Conservation (phyloP, 176 grass and related monocot genomes). For the Sorghum bicolor region DNA sequence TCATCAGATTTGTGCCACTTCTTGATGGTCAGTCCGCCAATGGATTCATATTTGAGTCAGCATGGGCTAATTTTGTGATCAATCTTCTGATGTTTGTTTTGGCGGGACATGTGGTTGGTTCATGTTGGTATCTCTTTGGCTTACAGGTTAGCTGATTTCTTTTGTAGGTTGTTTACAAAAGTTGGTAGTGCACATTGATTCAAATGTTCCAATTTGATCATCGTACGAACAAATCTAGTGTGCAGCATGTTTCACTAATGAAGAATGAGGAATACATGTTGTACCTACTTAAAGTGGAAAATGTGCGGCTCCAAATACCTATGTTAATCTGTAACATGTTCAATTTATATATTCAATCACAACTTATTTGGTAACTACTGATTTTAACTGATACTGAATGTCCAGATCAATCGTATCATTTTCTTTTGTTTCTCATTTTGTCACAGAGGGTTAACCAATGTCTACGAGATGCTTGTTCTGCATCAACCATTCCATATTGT, state of each 20-base stretch:
- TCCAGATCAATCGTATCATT: neutral
- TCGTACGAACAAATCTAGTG: neutral
- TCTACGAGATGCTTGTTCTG: slow-evolving; percentile 61
- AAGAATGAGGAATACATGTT: neutral
- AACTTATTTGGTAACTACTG: too few species aligned
- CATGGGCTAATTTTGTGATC: slow-evolving; percentile 96
- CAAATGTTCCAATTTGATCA: neutral
- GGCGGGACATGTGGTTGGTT: slow-evolving; percentile 95
- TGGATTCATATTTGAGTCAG: slow-evolving; percentile 95
- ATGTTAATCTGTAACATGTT: neutral
- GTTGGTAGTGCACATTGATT: neutral
- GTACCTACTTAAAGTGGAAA: neutral
- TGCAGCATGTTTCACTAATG: neutral
- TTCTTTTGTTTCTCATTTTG: slow-evolving; percentile 24
- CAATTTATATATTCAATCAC: neutral
- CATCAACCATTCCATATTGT: slow-evolving; percentile 39
- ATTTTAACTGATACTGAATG: neutral
- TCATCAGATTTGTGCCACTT: slow-evolving; percentile 89
- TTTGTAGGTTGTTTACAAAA: neutral
- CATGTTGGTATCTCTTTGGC: slow-evolving; percentile 96
- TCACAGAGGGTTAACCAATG: slow-evolving; percentile 95
- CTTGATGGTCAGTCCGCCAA: slow-evolving; percentile 83
- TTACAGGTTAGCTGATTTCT: slow-evolving; percentile 59
- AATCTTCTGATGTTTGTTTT: slow-evolving; percentile 98
- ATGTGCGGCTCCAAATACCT: neutral